A percentile compares a stretch with the other conserved stretches of the same genome.
phyloP scores from a whole-genome alignment of 2,329 filamentous ascomycete genomes.

The Apiospora sp. region DNA sequence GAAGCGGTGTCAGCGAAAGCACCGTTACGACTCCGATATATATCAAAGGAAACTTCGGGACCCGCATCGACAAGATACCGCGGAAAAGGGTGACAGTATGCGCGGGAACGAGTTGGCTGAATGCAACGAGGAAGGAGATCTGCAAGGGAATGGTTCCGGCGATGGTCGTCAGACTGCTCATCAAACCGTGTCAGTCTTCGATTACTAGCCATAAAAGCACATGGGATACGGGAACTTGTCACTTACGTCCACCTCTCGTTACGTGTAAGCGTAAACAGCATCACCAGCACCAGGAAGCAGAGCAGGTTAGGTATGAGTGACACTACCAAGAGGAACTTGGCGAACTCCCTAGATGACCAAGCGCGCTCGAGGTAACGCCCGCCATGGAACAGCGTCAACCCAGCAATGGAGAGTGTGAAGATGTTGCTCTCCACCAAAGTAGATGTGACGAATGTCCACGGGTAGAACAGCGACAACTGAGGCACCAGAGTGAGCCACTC shows the following conservation, averaged over 20 bases:
- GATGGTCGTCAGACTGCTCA: conserved; percentile 75
- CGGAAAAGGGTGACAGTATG: conserved; percentile 96
- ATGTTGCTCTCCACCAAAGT: conserved; percentile 93
- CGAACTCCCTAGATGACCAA: conserved; percentile 92
- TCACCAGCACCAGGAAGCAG: conserved; percentile 75
- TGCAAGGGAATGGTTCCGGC: conserved; percentile 90
- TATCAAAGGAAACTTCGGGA: conserved; percentile 75
- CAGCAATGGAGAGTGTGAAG: conserved; percentile 81
- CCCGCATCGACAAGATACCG: conserved; percentile 86
- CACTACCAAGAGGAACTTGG: conserved; percentile 83
- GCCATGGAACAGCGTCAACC: conserved; percentile 84
- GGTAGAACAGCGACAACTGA: conserved; percentile 82
- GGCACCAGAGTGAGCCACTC: conserved; percentile 91
- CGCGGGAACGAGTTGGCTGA: conserved; percentile 96
- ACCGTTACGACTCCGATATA: conserved; percentile 78
- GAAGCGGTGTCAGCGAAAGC: conserved; percentile 63
- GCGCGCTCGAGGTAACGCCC: conserved; percentile 95
- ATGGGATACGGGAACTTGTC: conserved; percentile 29
- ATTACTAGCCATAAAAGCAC: not conserved
- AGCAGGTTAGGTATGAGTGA: conserved; percentile 82
- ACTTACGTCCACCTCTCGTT: conserved; percentile 75
- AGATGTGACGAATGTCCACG: conserved; percentile 89
- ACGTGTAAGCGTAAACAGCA: conserved; percentile 75
- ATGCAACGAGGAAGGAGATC: conserved; percentile 92
- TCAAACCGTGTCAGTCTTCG: not conserved